A percentile compares a stretch with the other conserved stretches of the same genome.
Evolutionary conservation across 2,329 filamentous ascomycete species (phyloP).

Genomic region (Fusarium sp.): DNA sequence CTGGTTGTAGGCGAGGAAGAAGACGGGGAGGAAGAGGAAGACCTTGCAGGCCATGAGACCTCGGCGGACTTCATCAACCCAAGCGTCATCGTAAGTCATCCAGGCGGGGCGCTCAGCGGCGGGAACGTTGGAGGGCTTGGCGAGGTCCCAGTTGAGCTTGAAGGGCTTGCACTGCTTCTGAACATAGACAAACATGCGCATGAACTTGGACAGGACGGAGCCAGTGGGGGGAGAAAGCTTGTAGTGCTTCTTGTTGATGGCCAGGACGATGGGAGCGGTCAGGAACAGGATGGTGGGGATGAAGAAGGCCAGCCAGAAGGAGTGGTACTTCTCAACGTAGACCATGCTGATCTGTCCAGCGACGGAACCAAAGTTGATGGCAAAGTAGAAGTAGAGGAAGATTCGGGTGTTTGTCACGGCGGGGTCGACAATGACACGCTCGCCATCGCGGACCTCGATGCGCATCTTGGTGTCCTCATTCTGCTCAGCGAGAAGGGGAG

Average conservation of each 20-base stretch:
- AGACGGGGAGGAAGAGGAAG: constrained; percentile 77
- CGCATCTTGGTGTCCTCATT: constrained; percentile 70
- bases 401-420: constrained; percentile 76
- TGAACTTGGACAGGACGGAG: constrained; percentile 76
- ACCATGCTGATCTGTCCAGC: constrained; percentile 72
- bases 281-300: constrained; percentile 76
- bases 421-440: constrained; percentile 78
- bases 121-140: constrained; percentile 74
- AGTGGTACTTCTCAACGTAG: constrained; percentile 81
- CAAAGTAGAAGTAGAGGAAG: constrained; percentile 71
- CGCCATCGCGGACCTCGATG: constrained; percentile 68
- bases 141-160: constrained; percentile 74
- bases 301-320: constrained; percentile 79
- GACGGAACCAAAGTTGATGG: constrained; percentile 75
- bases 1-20: constrained; percentile 70
- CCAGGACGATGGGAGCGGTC: constrained; percentile 70
- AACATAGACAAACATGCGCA: constrained; percentile 70
- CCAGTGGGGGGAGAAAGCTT: constrained; percentile 74
- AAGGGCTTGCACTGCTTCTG: constrained; percentile 75
- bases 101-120: constrained; percentile 69
- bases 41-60: constrained; percentile 78
- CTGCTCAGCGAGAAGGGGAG: constrained; percentile 78
- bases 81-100: constrained; percentile 88
- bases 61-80: constrained; percentile 83
- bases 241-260: constrained; percentile 72